Percentiles rank a stretch among this genome's conserved stretches.
Conservation (phyloP, 2,329 filamentous ascomycete genomes). For the Ceratocystis albifundus region DNA sequence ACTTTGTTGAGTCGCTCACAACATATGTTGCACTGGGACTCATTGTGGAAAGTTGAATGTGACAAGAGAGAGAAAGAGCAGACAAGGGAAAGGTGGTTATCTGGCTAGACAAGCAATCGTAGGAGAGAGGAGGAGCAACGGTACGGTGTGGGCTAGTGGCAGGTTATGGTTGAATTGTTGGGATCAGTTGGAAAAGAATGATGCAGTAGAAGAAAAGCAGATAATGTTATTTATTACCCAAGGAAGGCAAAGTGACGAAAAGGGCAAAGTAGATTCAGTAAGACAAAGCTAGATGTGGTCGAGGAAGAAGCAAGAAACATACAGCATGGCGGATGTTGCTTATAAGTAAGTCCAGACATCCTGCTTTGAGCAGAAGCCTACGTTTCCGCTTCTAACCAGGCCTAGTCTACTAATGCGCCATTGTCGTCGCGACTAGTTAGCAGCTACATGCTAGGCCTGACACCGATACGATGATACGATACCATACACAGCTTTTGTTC, state of each 20-base stretch:
- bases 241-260: neutral
- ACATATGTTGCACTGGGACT: slow-evolving; percentile 29
- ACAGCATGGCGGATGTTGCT: neutral
- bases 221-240: neutral
- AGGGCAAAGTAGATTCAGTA: neutral
- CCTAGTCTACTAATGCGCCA: neutral
- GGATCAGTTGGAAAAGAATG: neutral
- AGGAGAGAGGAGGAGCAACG: neutral
- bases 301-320: neutral
- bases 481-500: neutral
- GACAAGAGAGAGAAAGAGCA: neutral
- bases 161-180: neutral
- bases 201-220: neutral
- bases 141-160: neutral
- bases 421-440: neutral
- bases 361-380: neutral
- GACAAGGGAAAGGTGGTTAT: neutral
- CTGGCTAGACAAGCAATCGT: neutral
- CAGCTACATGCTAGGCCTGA: neutral
- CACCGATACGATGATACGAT: too few species aligned
- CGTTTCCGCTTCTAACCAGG: neutral
- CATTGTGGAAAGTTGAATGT: slow-evolving; percentile 26
- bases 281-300: neutral
- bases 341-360: slow-evolving; percentile 9
- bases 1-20: slow-evolving; percentile 15